A percentile compares a stretch with the other conserved stretches of the same genome.
Evolutionary conservation across 495 filamentous ascomycete species (phyloP).

Genomic region (Hypoxylon intermedium): DNA sequence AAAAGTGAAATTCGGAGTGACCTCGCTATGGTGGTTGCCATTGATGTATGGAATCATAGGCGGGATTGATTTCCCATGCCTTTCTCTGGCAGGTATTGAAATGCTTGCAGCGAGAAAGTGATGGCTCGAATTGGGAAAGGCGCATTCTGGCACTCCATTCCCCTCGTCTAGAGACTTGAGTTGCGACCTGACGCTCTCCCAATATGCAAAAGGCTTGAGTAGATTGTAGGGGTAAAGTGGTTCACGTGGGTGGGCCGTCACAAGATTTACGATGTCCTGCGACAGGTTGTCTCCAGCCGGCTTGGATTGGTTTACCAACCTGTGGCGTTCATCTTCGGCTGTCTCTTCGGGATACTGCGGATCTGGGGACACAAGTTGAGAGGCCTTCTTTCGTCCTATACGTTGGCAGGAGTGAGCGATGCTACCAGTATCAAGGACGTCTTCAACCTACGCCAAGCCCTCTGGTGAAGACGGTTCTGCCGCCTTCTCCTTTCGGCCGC

Average conservation of each 20-base stretch:
- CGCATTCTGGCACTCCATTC: not conserved
- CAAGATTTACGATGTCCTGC: slow-evolving; percentile 4
- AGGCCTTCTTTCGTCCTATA: slow-evolving; percentile 31
- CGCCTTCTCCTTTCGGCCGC: slow-evolving; percentile 33
- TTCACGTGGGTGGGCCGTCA: not conserved
- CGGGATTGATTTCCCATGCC: slow-evolving; percentile 8
- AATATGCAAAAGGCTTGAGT: slow-evolving; percentile 18
- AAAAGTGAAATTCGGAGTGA: slow-evolving; percentile 33
- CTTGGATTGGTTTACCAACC: not conserved
- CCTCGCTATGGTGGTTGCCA: not conserved
- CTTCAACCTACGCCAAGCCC: slow-evolving; percentile 40
- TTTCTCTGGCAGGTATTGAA: not conserved
- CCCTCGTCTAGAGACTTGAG: not conserved
- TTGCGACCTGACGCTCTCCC: slow-evolving; percentile 12
- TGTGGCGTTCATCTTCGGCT: not conserved
- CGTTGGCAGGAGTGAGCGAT: not conserved
- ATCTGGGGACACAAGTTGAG: not conserved
- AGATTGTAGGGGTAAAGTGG: not conserved
- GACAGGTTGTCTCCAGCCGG: not conserved
- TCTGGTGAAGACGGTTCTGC: slow-evolving; percentile 44
- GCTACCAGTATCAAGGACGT: not conserved
- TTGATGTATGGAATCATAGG: slow-evolving; percentile 40
- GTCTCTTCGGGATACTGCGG: not conserved
- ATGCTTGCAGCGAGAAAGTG: not conserved
- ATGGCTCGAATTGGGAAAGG: not conserved